These are phyloP conservation scores for Blastocladiella emersonii DNA, from an alignment of 371 early-diverging fungal genomes.

Conservation along the genomic window DNA sequence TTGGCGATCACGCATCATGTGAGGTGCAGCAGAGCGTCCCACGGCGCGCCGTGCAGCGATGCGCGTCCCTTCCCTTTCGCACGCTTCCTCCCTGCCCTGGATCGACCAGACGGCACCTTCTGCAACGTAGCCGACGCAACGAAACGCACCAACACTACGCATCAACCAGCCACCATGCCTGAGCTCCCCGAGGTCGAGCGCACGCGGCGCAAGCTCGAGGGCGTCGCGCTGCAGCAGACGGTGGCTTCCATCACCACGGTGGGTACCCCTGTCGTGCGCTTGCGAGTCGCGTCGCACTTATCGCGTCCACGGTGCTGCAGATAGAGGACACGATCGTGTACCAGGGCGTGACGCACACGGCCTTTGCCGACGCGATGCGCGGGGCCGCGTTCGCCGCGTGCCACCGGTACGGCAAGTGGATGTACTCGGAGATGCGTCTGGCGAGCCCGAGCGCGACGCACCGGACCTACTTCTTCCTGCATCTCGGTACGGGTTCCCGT, in stretches of 20 bases:
- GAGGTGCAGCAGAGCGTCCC: no score
- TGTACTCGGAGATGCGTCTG: slow-evolving; percentile 21
- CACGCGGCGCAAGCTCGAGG: slow-evolving; percentile 17
- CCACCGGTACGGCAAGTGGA: slow-evolving; percentile 35
- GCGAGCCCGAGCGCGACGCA: neutral
- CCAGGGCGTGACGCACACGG: slow-evolving; percentile 8
- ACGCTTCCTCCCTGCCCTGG: no score
- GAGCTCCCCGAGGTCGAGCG: slow-evolving; percentile 37
- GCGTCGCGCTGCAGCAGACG: slow-evolving; percentile 9
- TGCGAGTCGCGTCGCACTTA: neutral
- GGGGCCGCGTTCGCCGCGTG: slow-evolving; percentile 19
- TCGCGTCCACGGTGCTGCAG: neutral
- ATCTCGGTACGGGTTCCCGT: neutral
- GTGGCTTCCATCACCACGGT: slow-evolving; percentile 12
- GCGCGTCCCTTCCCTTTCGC: no score
- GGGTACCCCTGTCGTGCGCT: no score
- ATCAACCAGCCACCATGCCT: slow-evolving; percentile 18
- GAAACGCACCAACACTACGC: no score
- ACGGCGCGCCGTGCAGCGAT: no score
- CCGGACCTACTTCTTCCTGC: neutral
- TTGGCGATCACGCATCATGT: no score
- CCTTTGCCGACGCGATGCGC: slow-evolving; percentile 14
- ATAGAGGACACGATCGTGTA: slow-evolving; percentile 25
- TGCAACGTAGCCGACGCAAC: no score
- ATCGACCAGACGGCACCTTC: no score